These are phyloP conservation scores for Ophiostoma pallidulum DNA, from an alignment of 2,329 filamentous ascomycete genomes.

Conservation along the genomic window DNA sequence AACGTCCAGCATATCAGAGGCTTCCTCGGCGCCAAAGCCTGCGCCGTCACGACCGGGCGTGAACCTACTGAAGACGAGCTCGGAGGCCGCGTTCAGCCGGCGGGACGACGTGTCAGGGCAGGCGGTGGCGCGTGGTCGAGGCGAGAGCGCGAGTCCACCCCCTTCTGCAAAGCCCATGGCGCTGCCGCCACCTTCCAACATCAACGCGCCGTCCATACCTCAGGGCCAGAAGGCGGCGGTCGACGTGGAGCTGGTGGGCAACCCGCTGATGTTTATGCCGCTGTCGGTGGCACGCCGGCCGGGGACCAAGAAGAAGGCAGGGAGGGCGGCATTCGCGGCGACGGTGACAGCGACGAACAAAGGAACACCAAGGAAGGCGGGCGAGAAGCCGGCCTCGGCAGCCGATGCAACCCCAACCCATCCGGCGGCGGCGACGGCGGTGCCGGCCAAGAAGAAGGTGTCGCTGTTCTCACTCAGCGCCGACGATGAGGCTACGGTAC, in stretches of 20 bases:
- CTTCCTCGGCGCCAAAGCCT: conserved; percentile 10
- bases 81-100: conserved; percentile 70
- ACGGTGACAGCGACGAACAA: neutral
- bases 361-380: too few relatives aligned
- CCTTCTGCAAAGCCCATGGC: too few relatives aligned
- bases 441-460: conserved; percentile 46
- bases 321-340: conserved; percentile 13
- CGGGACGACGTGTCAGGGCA: neutral
- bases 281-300: conserved; percentile 72
- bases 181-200: too few relatives aligned
- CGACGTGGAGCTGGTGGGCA: conserved; percentile 62
- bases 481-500: too few relatives aligned
- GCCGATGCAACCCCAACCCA: too few relatives aligned
- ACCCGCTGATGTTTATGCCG: conserved; percentile 80
- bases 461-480: conserved; percentile 60
- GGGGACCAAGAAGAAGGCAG: conserved; percentile 40
- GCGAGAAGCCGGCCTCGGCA: too few relatives aligned
- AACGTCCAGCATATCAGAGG: conserved; percentile 11
- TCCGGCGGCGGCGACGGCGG: conserved; percentile 18
- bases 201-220: conserved; percentile 40
- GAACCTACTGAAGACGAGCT: conserved; percentile 76
- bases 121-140: too few relatives aligned
- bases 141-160: too few relatives aligned
- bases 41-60: conserved; percentile 46
- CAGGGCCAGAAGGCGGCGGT: conserved; percentile 49